These are phyloP conservation scores for Prunus fruticosa DNA, from an alignment of 306 rosid genomes.

Conservation along the genomic window DNA sequence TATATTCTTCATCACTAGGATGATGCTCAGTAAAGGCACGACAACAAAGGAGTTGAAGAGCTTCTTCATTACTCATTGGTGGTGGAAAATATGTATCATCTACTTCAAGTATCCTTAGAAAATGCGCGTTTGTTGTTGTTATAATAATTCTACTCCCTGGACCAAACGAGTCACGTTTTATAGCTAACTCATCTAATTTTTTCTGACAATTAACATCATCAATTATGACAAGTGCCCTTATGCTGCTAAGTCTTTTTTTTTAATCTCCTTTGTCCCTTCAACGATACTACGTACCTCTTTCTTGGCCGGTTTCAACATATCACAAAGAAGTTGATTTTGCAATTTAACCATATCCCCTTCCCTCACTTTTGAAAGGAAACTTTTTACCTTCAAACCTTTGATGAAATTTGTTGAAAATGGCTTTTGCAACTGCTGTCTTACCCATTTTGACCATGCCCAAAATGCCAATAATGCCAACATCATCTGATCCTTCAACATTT, in stretches of 20 bases:
- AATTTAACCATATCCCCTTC: background rate
- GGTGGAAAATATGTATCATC: background rate
- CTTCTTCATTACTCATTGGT: constrained; percentile 18
- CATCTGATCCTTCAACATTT: background rate
- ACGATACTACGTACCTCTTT: background rate
- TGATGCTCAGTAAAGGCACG: constrained; percentile 20
- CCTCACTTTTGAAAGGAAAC: constrained; percentile 15
- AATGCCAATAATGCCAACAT: background rate
- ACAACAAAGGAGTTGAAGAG: constrained; percentile 22
- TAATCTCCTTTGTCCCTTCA: background rate
- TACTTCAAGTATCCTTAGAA: background rate
- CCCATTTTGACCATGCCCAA: background rate
- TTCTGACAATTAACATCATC: background rate
- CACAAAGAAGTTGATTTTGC: constrained; percentile 19
- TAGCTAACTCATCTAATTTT: constrained; percentile 3
- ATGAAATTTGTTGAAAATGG: constrained; percentile 11
- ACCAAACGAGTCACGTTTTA: constrained; percentile 4
- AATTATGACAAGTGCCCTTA: constrained; percentile 13
- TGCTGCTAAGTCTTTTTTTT: background rate
- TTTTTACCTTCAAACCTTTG: background rate
- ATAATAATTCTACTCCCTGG: constrained; percentile 23
- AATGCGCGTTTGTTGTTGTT: constrained; percentile 16
- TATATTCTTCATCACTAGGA: background rate
- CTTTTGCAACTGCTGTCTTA: constrained; percentile 20
- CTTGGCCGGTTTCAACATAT: background rate